Percentiles rank a stretch among this genome's conserved stretches.
phyloP scores from a whole-genome alignment of 176 grass and related monocot genomes.

The Triticum monococcum region DNA sequence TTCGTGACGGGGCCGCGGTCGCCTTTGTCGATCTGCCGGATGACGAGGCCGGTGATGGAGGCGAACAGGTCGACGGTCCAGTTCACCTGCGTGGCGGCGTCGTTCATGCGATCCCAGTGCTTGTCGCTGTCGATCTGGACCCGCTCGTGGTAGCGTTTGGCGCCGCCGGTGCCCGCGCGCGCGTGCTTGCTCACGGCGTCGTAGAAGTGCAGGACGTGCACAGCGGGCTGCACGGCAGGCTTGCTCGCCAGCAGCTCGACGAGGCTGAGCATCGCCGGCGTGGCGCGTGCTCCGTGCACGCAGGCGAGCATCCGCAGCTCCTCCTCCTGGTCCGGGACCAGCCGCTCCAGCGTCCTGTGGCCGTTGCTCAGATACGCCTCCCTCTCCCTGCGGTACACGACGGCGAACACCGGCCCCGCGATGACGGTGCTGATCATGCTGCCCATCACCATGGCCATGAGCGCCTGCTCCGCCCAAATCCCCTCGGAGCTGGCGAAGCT shows the following conservation, averaged over 20 bases:
- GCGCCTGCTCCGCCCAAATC: constrained; percentile 53
- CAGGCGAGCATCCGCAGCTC: constrained; percentile 43
- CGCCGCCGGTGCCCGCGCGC: not conserved
- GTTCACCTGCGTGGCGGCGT: constrained; percentile 32
- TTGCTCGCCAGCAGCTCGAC: constrained; percentile 33
- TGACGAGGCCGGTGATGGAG: constrained; percentile 21
- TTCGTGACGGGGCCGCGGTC: constrained; percentile 30
- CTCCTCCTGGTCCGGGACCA: not conserved
- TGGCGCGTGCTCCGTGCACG: constrained; percentile 29
- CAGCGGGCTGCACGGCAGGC: constrained; percentile 17
- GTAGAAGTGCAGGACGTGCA: constrained; percentile 41
- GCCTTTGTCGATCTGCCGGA: constrained; percentile 32
- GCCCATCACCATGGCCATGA: constrained; percentile 44
- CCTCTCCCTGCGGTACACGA: constrained; percentile 34
- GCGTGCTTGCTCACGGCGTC: constrained; percentile 3
- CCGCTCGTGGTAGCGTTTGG: constrained; percentile 23
- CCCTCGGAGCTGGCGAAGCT: constrained; percentile 39
- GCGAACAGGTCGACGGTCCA: constrained; percentile 41
- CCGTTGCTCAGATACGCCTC: constrained; percentile 28
- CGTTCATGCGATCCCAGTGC: constrained; percentile 4
- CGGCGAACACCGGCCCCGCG: constrained; percentile 34
- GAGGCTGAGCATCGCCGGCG: constrained; percentile 38
- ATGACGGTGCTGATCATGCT: constrained; percentile 53
- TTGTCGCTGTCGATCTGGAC: constrained; percentile 26
- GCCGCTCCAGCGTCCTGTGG: constrained; percentile 26